Base-by-base conservation (phyloP, 2,329 filamentous ascomycete genomes). In the Cercospora zeina region DNA sequence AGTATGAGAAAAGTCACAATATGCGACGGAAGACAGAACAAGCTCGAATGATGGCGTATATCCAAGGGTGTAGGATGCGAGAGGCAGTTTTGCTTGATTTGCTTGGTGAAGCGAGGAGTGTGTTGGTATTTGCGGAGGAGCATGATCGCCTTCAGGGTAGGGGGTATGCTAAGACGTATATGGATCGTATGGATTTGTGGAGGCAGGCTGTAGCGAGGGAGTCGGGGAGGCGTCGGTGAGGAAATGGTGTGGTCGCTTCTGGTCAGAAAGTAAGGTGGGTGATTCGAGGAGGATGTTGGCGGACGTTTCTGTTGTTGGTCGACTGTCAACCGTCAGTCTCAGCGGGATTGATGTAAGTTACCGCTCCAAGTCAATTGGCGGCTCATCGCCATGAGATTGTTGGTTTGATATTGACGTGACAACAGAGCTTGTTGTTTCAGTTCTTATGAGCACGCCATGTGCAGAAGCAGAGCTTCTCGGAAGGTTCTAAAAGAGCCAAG, bases 21-120 rank as follows among this genome's bases (percentile, higher is more conserved):
- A 58, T 58, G 55, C 1, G 2, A 30, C n/a, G 19, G 1, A 47
- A 36, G 27, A 14, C 24, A n/a, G 55, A 58, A 19, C 55, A 49
- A 37, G 55, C 55, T n/a, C 24, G 55, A 3, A 47, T 58, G 55
- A 58, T 49, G 55, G 55, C 55, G 3, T 58, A 33, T 49, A 24
- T 58, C 13, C 39, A 49, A 31, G 55, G 55, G 5, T 58, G 55
- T 34, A 58, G 55, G n/a, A 34, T 42, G n/a, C 2, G 55, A 13
- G 55, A 58, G 31, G 31, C 30, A 1, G 55, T 58, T n/a, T 11
- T 58, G 16, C 8, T n/a, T 9, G 55, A 58, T 30, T 34, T 42
- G n/a, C 16, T 58, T 24, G 21, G 31, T 21, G 55, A 58, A 13
- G 55, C 55, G 24, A 19, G 16, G 24, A 42, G 49, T 16, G 49